Evolutionary conservation across 2,329 filamentous ascomycete genomes (phyloP).

Genomic region (Penicillium sp.): DNA sequence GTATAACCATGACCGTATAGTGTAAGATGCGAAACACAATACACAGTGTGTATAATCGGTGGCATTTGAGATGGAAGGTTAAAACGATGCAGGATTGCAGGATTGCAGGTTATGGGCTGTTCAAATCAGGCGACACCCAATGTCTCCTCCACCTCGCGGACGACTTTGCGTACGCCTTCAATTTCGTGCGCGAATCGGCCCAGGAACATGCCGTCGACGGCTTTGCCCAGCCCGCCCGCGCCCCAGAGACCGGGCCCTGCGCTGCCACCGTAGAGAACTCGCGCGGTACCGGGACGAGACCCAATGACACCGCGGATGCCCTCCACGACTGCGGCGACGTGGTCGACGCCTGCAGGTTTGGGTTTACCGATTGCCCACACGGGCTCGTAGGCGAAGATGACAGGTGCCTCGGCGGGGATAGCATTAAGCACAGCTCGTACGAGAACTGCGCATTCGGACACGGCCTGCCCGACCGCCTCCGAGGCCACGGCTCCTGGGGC

Average conservation of each 20-base stretch:
- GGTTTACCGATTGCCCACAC: slow-evolving; percentile 83
- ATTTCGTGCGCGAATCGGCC: slow-evolving; percentile 79
- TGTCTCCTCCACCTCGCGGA: slow-evolving; percentile 63
- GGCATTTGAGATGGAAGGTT: neutral
- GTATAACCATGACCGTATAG: slow-evolving; percentile 23
- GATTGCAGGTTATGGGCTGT: neutral
- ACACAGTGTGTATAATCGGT: neutral
- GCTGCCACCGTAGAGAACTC: slow-evolving; percentile 79
- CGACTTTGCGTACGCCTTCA: slow-evolving; percentile 67
- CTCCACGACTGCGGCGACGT: slow-evolving; percentile 69
- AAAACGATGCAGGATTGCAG: too few relatives aligned
- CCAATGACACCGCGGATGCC: slow-evolving; percentile 58
- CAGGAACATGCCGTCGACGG: slow-evolving; percentile 76
- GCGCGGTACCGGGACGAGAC: slow-evolving; percentile 56
- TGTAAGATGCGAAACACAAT: slow-evolving; percentile 20
- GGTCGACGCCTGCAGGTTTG: slow-evolving; percentile 67
- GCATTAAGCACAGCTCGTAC: slow-evolving; percentile 62
- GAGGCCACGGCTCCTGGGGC: slow-evolving; percentile 47
- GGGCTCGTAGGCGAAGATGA: slow-evolving; percentile 81
- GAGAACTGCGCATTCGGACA: slow-evolving; percentile 65
- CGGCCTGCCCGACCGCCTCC: slow-evolving; percentile 55
- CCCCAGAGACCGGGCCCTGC: slow-evolving; percentile 74
- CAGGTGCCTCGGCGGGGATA: slow-evolving; percentile 61
- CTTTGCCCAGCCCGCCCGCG: slow-evolving; percentile 55
- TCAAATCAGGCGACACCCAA: slow-evolving; percentile 16